Conservation (phyloP, 352 stramenopile species). For the Blastocystis sp. region DNA sequence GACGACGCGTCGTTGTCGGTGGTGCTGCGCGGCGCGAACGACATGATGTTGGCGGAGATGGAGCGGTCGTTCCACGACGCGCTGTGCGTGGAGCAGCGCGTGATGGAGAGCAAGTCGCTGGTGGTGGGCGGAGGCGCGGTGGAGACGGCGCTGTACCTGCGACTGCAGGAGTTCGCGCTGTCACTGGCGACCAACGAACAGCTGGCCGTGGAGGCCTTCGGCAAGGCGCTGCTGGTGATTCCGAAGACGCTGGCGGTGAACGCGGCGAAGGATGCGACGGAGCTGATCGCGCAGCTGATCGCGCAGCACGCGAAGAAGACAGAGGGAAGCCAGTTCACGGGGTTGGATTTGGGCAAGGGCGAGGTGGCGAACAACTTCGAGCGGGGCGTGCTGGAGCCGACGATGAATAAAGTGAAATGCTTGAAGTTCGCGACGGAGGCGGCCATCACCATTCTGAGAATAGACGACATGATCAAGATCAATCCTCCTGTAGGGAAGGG, state of each 20-base stretch:
- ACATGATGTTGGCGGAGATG: conserved; percentile 99
- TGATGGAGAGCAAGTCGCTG: conserved; percentile 97
- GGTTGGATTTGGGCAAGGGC: conserved; percentile 92
- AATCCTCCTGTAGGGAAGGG: conserved; percentile 75
- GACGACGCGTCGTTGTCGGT: conserved; percentile 85
- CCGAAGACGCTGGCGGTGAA: conserved; percentile 97
- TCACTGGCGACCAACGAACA: conserved; percentile 93
- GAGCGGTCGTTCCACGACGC: conserved; percentile 96
- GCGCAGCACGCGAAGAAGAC: conserved; percentile 81
- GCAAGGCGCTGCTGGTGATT: conserved; percentile 96
- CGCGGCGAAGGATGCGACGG: conserved; percentile 95
- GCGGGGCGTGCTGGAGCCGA: conserved; percentile 94
- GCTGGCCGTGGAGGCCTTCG: conserved; percentile 96
- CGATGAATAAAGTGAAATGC: conserved; percentile 99
- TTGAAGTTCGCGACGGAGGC: conserved; percentile 97
- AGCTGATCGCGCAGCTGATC: conserved; percentile 92
- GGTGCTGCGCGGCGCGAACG: conserved; percentile 95
- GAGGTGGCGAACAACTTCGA: conserved; percentile 87
- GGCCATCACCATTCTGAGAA: conserved; percentile 98
- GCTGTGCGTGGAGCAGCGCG: conserved; percentile 98
- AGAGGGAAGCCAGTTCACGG: conserved; percentile 79
- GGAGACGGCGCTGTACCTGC: conserved; percentile 92
- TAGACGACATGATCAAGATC: conserved; percentile 97
- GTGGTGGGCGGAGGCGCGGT: conserved; percentile 94
- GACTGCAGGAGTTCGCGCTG: conserved; percentile 94